These are phyloP conservation scores for Neurospora hispaniola DNA, from an alignment of 495 filamentous ascomycete genomes.

Conservation along the genomic window DNA sequence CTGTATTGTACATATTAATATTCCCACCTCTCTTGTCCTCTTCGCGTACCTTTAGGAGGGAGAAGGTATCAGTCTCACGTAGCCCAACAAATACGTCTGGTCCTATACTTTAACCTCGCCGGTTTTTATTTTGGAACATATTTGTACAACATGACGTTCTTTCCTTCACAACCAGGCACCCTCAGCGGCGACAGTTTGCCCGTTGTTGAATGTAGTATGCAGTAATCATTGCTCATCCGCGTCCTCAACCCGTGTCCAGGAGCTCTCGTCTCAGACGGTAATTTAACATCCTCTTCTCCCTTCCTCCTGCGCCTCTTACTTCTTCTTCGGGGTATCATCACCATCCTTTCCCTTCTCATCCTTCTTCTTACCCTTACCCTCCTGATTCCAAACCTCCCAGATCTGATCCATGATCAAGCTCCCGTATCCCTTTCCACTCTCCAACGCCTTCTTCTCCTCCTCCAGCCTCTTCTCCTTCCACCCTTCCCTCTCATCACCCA, in stretches of 20 bases:
- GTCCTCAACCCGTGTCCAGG: not conserved
- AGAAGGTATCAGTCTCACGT: not conserved
- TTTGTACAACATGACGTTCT: not conserved
- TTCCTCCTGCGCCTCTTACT: slow-evolving; percentile 3
- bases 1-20: not conserved
- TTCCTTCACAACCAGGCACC: not conserved
- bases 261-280: not conserved
- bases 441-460: slow-evolving; percentile 62
- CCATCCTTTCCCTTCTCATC: slow-evolving; percentile 10
- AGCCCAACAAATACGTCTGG: not conserved
- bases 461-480: slow-evolving; percentile 64
- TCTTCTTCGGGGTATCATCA: slow-evolving; percentile 6
- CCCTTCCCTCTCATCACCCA: slow-evolving; percentile 57
- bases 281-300: not conserved
- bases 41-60: not conserved
- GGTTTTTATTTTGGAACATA: not conserved
- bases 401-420: slow-evolving; percentile 78
- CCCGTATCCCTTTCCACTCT: slow-evolving; percentile 70
- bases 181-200: not conserved
- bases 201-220: not conserved
- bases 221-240: not conserved
- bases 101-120: not conserved
- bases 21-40: not conserved
- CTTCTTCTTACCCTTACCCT: slow-evolving; percentile 8
- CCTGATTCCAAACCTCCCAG: slow-evolving; percentile 64